Conservation (phyloP, 129 eudicot species). For the Heracleum sosnowskyi region DNA sequence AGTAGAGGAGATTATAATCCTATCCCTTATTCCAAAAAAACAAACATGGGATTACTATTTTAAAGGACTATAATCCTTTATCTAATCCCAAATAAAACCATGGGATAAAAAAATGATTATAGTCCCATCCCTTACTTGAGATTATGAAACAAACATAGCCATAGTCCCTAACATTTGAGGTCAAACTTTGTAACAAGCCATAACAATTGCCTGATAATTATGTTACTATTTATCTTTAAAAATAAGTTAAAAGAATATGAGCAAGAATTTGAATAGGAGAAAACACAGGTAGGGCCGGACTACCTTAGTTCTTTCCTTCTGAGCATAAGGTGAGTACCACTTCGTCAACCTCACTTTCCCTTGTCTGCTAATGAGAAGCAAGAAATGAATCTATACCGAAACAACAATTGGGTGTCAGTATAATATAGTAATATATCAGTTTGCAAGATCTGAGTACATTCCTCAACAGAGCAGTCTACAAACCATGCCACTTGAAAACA, state of each 20-base stretch:
- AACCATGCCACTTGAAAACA: background rate
- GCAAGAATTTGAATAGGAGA: background rate
- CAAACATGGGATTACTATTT: too few species aligned
- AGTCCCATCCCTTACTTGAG: too few species aligned
- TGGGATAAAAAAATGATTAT: too few species aligned
- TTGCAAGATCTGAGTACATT: background rate
- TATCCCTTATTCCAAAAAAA: too few species aligned
- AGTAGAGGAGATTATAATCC: too few species aligned
- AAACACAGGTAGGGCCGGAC: background rate
- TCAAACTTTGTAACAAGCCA: background rate
- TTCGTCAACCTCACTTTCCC: slow-evolving; percentile 95
- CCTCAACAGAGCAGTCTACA: background rate
- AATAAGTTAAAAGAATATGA: background rate
- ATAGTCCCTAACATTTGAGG: too few species aligned
- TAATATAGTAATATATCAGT: background rate
- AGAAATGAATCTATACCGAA: slow-evolving; percentile 64
- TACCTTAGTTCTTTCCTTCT: slow-evolving; percentile 94
- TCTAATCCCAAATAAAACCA: too few species aligned
- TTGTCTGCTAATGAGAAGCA: slow-evolving; percentile 84
- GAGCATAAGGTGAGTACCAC: slow-evolving; percentile 92
- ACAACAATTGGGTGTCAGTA: background rate
- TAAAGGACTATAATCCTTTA: too few species aligned
- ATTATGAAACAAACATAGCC: too few species aligned
- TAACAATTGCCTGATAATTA: background rate
- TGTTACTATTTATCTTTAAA: background rate